Percentiles rank a stretch among this genome's conserved stretches.
Conservation (phyloP, 106 monocot species). For the Xerophyta viscosa region DNA sequence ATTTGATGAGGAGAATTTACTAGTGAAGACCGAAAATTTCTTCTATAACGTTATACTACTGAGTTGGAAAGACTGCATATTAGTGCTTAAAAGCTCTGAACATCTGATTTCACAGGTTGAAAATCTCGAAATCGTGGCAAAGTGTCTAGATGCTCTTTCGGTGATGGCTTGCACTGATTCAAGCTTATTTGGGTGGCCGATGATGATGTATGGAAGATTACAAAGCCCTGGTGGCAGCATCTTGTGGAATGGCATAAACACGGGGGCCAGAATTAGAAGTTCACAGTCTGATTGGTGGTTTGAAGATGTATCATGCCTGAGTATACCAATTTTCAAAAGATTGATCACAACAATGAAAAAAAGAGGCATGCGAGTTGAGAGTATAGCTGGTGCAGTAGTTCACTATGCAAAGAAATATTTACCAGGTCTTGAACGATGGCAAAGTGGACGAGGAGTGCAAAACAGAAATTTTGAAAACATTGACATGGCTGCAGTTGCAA, state of each 20-base stretch:
- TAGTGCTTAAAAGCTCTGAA: slow-evolving; percentile 31
- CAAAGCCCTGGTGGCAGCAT: slow-evolving; percentile 67
- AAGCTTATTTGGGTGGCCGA: slow-evolving; percentile 48
- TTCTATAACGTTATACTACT: too few species aligned
- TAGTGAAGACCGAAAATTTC: slow-evolving; percentile 14
- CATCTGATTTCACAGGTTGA: slow-evolving; percentile 21
- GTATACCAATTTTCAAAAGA: slow-evolving; percentile 27
- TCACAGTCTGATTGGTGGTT: slow-evolving; percentile 49
- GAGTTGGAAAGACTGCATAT: slow-evolving; percentile 50
- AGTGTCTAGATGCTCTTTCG: slow-evolving; percentile 24
- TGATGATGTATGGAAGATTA: slow-evolving; percentile 41
- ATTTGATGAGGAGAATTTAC: slow-evolving; percentile 31
- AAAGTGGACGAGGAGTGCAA: slow-evolving; percentile 11
- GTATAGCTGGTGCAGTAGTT: slow-evolving; percentile 27
- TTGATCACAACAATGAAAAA: slow-evolving; percentile 32
- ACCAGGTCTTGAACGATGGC: slow-evolving; percentile 48
- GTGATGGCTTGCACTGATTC: slow-evolving; percentile 45
- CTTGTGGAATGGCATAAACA: slow-evolving; percentile 62
- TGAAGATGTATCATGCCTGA: slow-evolving; percentile 42
- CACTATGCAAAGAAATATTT: slow-evolving; percentile 38
- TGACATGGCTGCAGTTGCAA: slow-evolving; percentile 1
- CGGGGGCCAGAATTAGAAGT: slow-evolving; percentile 33
- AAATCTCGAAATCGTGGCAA: slow-evolving; percentile 23
- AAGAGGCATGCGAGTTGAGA: slow-evolving; percentile 24
- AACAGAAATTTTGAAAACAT: slow-evolving; percentile 9